phyloP scores from a whole-genome alignment of 257 asterid species.

The Penstemon newberryi region DNA sequence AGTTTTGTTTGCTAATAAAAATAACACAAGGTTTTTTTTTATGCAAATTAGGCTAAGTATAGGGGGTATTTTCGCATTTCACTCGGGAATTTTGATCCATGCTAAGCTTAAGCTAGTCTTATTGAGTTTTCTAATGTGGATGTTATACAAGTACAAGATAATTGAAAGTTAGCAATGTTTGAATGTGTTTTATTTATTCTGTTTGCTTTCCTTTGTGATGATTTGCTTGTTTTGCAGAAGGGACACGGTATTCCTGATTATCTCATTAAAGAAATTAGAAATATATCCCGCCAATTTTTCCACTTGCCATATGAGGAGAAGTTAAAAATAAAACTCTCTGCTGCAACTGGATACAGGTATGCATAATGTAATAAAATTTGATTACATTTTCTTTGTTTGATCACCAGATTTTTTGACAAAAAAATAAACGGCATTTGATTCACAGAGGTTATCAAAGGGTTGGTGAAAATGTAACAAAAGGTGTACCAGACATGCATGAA shows the following conservation, averaged over 20 bases:
- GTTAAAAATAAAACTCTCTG: conserved; percentile 71
- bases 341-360: conserved; percentile 83
- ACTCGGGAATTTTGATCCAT: too few relatives aligned
- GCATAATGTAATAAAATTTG: conserved; percentile 7
- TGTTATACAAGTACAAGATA: background rate
- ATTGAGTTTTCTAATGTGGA: background rate
- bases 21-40: too few relatives aligned
- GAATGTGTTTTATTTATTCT: background rate
- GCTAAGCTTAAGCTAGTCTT: background rate
- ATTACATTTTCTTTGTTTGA: background rate
- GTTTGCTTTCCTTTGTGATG: conserved; percentile 11
- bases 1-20: too few relatives aligned
- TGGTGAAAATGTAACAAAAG: conserved; percentile 80
- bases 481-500: conserved; percentile 86
- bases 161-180: conserved; percentile 2
- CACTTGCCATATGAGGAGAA: conserved; percentile 78
- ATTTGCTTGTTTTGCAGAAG: conserved; percentile 45
- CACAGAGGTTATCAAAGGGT: conserved; percentile 84
- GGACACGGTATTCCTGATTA: conserved; percentile 87
- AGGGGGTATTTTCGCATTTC: too few relatives aligned
- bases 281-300: conserved; percentile 55
- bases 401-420: background rate
- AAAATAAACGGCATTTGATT: conserved; percentile 16
- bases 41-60: too few relatives aligned
- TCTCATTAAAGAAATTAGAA: conserved; percentile 60